Base-by-base conservation (phyloP, 495 filamentous ascomycete species). In the Annulohypoxylon bovei region DNA sequence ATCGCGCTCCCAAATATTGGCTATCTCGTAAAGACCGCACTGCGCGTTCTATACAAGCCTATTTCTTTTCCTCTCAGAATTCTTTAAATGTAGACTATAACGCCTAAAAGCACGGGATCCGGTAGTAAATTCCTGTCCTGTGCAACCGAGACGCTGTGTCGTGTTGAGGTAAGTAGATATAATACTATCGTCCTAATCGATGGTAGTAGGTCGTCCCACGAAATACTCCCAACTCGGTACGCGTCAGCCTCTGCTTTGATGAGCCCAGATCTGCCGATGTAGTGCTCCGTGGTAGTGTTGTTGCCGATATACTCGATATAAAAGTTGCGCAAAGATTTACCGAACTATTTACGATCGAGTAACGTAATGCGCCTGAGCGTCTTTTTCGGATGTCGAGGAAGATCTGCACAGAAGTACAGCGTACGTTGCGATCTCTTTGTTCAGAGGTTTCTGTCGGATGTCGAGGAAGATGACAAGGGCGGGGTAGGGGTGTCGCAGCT, bases 401-500 rank as follows among this genome's bases (percentile, higher is more conserved):
- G 18, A 49, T 65, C 53, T 50, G 54, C 40, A 65, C 59, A 47
- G 54, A 53, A 69, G 52, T 25, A 52, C 47, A 46, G 47, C 40
- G 33, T 47, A 61, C 46, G 46, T 56, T 35, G 49, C 30, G 56
- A 62, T 46, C 6, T 39, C 47, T 59, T 57, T 20, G 42, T 25
- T 5, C 32, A 42, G 18, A 61, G 4, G 27, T 20, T 55, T 32
- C 20, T 46, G 25, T 60, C 9, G 37, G 37, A 25, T 20, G 4
- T 55, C 8, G 25, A 12, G 16, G 33, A 35, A 44, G 52, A 50
- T 56, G 58, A 49, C 42, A 42, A 52, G 44, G 66, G 52, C 44
- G 66, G 66, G 66, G 59, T 58, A 20, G 22, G 20, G 3, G 37
- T 63, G 32, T 64, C 57, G 65, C 56, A n/a, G 58, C 8, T 46